Evolutionary conservation across 2,329 filamentous ascomycete genomes (phyloP).

Genomic region (Phyllosticta paracitricarpa): DNA sequence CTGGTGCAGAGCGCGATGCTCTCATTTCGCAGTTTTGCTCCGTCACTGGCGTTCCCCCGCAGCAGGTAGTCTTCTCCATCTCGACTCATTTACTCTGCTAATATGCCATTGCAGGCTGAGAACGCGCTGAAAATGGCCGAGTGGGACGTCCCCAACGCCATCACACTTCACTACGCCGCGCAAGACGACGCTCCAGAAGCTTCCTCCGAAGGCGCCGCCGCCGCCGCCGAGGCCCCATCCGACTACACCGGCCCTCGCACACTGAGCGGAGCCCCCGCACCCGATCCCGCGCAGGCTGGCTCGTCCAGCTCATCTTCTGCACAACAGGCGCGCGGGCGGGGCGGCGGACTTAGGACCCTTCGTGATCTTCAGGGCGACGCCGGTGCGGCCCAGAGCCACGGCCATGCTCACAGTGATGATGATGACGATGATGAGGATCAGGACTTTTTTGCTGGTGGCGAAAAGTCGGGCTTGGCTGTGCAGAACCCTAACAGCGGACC

Average conservation of each 20-base stretch:
- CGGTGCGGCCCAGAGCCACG: conserved; percentile 23
- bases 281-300: conserved; percentile 16
- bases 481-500: conserved; percentile 49
- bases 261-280: conserved; percentile 26
- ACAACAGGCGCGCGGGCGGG: conserved; percentile 14
- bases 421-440: conserved; percentile 49
- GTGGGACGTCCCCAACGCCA: conserved; percentile 37
- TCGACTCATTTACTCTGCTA: background rate
- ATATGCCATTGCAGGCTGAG: conserved; percentile 28
- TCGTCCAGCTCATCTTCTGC: conserved; percentile 20
- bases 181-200: conserved; percentile 19
- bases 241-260: conserved; percentile 17
- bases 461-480: conserved; percentile 68
- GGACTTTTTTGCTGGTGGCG: conserved; percentile 73
- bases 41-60: conserved; percentile 24
- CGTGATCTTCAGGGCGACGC: conserved; percentile 36
- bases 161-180: conserved; percentile 32
- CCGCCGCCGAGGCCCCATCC: conserved; percentile 15
- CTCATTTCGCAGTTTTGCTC: conserved; percentile 26
- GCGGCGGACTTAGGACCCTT: conserved; percentile 31
- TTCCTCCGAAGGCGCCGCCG: conserved; percentile 20
- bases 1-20: conserved; percentile 21
- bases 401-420: conserved; percentile 36
- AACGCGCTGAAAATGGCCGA: conserved; percentile 32
- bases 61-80: conserved; percentile 16